phyloP scores from a whole-genome alignment of 768 basidiomycete genomes.

The Kwoniella sp. region DNA sequence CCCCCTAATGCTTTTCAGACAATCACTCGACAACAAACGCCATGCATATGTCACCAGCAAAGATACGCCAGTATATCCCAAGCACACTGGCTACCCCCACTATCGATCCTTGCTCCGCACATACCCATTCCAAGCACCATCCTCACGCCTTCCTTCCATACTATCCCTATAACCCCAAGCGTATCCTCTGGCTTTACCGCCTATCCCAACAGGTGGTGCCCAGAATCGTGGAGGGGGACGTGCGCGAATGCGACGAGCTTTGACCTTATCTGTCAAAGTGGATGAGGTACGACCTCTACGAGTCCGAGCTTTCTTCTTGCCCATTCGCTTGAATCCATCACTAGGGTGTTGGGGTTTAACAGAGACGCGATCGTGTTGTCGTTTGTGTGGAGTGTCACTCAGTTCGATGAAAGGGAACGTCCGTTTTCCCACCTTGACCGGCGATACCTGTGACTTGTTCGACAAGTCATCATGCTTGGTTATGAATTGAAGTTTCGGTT shows the following conservation, averaged over 20 bases:
- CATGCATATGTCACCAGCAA: no score
- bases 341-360: no score
- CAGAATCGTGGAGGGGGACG: conserved; percentile 13
- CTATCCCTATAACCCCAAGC: conserved; percentile 30
- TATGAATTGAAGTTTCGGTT: not conserved
- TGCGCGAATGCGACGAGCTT: not conserved
- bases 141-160: conserved; percentile 24
- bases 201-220: conserved; percentile 20
- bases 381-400: not conserved
- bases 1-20: no score
- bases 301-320: not conserved
- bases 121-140: conserved; percentile 19
- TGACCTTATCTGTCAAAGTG: not conserved
- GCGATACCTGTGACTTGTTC: no score
- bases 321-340: not conserved
- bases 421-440: not conserved
- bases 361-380: no score
- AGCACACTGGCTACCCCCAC: not conserved
- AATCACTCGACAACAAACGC: no score
- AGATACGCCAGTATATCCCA: not conserved
- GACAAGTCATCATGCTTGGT: no score
- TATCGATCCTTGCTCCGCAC: conserved; percentile 22
- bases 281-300: not conserved
- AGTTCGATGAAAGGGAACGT: not conserved
- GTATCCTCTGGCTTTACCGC: conserved; percentile 27